These are phyloP conservation scores for Grigorovia humatica DNA, from an alignment of 805 yeast species.

Conservation along the genomic window DNA sequence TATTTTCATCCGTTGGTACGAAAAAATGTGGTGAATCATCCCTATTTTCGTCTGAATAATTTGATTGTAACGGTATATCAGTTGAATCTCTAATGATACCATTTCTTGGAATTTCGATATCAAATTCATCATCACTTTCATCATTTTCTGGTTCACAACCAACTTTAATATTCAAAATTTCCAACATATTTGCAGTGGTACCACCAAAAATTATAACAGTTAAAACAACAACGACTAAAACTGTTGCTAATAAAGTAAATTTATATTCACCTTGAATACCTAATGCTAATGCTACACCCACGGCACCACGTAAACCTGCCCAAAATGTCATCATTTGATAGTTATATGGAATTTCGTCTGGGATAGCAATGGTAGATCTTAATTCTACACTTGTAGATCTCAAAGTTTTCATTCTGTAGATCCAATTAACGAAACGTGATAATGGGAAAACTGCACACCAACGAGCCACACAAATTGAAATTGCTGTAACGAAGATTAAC, in stretches of 20 bases:
- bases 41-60: conserved; percentile 21
- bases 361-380: conserved; percentile 30
- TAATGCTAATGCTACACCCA: conserved; percentile 97
- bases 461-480: conserved; percentile 86
- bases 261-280: conserved; percentile 93
- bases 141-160: conserved; percentile 73
- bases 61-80: neutral
- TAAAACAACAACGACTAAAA: conserved; percentile 88
- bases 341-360: conserved; percentile 87
- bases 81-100: conserved; percentile 6
- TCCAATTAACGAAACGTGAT: conserved; percentile 73
- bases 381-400: conserved; percentile 27
- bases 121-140: conserved; percentile 91
- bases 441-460: conserved; percentile 97
- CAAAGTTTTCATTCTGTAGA: conserved; percentile 47
- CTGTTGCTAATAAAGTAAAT: conserved; percentile 83
- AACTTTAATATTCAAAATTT: conserved; percentile 81
- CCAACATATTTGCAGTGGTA: conserved; percentile 96
- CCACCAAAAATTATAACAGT: conserved; percentile 97
- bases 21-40: conserved; percentile 10
- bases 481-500: conserved; percentile 78
- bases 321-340: conserved; percentile 99
- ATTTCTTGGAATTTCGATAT: conserved; percentile 59
- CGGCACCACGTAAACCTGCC: conserved; percentile 99
- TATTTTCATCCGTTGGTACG: conserved; percentile 10